phyloP scores from a whole-genome alignment of 2,329 filamentous ascomycete species.

The Xylariaceae sp. region DNA sequence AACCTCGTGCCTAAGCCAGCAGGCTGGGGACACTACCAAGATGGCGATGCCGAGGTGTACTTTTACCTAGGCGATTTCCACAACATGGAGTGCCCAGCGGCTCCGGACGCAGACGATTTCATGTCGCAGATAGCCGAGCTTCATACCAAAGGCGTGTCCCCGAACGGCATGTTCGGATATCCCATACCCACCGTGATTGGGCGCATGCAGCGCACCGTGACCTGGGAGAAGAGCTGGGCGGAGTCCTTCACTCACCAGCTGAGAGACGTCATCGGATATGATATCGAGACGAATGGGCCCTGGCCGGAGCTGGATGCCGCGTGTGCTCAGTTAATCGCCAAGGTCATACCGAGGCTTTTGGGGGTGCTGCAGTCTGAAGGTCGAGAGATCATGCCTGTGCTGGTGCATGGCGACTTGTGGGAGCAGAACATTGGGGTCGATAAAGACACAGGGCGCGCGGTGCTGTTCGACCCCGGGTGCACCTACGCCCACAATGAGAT shows the following conservation, averaged over 20 bases:
- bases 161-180: conserved; percentile 13
- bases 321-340: conserved; percentile 6
- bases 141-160: conserved; percentile 6
- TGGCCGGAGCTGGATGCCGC: conserved; percentile 11
- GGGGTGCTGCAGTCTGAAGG: conserved; percentile 8
- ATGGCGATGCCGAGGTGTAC: conserved; percentile 4
- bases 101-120: conserved; percentile 8
- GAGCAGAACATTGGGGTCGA: conserved; percentile 8
- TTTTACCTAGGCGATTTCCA: conserved; percentile 11
- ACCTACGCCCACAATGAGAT: conserved; percentile 14
- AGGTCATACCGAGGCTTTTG: conserved; percentile 10
- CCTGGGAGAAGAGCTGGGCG: conserved; percentile 9
- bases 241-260: conserved; percentile 14
- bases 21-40: conserved; percentile 8
- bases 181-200: conserved; percentile 8
- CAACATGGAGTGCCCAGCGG: conserved; percentile 8
- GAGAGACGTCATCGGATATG: conserved; percentile 13
- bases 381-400: conserved; percentile 3
- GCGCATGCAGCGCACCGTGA: conserved; percentile 4
- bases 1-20: conserved; percentile 5
- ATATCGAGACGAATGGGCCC: conserved; percentile 14
- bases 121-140: conserved; percentile 8
- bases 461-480: conserved; percentile 11
- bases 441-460: conserved; percentile 5
- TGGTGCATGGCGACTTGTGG: conserved; percentile 12